Evolutionary conservation across 2,329 filamentous ascomycete species (phyloP), one percentile per base, ranked within the genome.

Genomic region (Claviceps sp.): DNA sequence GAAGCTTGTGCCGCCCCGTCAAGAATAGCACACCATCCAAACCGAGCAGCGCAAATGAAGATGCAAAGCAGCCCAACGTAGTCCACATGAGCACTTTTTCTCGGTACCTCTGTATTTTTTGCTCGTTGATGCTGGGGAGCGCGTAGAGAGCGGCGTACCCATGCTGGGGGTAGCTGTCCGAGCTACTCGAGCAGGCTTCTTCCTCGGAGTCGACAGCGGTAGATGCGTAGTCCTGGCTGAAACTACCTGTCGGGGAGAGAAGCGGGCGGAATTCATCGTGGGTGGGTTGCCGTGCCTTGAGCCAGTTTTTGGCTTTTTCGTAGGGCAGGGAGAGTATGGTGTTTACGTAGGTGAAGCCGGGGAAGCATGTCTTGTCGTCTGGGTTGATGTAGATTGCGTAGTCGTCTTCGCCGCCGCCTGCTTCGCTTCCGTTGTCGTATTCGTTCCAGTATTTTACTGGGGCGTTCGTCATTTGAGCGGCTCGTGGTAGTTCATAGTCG

Each of bases 381-480:
- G 86, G 86, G 61, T 90, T 77, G 54, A 91, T 72, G 60, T 87
- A 88, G 58, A 93, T 82, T 45, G 80, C 76, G 64, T 88, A 93
- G 34, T 76, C 77, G 38, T 78, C 76, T 44, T 81, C 75, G 14
- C 74, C 69, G 2, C 76, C 80, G 48, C 74, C 77, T 2, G 68
- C 70, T 51, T 89, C 85, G 63, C 87, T 88, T 8, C 85, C 86
- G 62, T 90, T 71, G 58, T 94, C 88, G 65, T 91, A 93, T 65
- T 94, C 88, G 65, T 87, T 91, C 87, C 88, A 94, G 63, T 91
- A 93, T 46, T 72, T 70, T 16, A 67, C 60, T 49, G 64, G 63
- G 7, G 64, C 59, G 7, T 59, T 51, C 22, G 22, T 22, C 38
- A 59, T 55, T 14, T 58, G 53, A 5, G 65, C 58, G 9, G 64